Evolutionary conservation across 2,329 filamentous ascomycete species (phyloP).

Genomic region (Rhytidhysteron rufulum): DNA sequence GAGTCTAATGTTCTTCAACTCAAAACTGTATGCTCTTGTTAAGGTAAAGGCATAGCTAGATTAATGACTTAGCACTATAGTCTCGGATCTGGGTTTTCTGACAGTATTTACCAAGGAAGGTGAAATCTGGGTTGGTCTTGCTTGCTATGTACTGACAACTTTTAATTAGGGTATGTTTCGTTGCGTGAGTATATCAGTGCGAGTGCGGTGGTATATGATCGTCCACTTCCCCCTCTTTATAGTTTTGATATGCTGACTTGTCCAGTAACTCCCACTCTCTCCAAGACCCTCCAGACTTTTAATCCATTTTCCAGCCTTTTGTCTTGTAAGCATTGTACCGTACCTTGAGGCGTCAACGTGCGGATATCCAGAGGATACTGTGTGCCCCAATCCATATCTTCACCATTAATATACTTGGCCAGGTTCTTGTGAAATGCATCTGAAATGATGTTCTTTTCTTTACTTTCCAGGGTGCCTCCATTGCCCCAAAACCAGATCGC

Average conservation of each 20-base stretch:
- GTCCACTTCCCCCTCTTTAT: too few relatives aligned
- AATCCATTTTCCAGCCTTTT: conserved; percentile 45
- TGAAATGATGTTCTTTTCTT: conserved; percentile 43
- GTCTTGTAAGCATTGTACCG: conserved; percentile 46
- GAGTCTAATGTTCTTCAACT: too few relatives aligned
- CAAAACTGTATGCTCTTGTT: too few relatives aligned
- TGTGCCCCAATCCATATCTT: conserved; percentile 39
- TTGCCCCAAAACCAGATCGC: conserved; percentile 56
- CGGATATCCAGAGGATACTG: conserved; percentile 36
- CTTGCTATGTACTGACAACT: too few relatives aligned
- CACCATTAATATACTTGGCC: conserved; percentile 39
- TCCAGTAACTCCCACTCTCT: conserved; percentile 13
- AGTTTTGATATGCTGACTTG: not conserved
- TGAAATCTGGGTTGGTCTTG: too few relatives aligned
- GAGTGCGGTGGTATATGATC: too few relatives aligned
- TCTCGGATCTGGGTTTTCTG: too few relatives aligned
- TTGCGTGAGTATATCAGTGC: too few relatives aligned
- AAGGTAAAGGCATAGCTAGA: too few relatives aligned
- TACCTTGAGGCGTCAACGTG: conserved; percentile 44
- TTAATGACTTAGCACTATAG: too few relatives aligned
- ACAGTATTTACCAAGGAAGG: too few relatives aligned
- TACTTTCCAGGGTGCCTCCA: conserved; percentile 35
- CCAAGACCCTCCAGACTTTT: conserved; percentile 44
- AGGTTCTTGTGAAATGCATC: conserved; percentile 36
- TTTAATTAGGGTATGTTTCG: too few relatives aligned